Conservation (phyloP, 345 rosid species). For the Citropsis articulata region DNA sequence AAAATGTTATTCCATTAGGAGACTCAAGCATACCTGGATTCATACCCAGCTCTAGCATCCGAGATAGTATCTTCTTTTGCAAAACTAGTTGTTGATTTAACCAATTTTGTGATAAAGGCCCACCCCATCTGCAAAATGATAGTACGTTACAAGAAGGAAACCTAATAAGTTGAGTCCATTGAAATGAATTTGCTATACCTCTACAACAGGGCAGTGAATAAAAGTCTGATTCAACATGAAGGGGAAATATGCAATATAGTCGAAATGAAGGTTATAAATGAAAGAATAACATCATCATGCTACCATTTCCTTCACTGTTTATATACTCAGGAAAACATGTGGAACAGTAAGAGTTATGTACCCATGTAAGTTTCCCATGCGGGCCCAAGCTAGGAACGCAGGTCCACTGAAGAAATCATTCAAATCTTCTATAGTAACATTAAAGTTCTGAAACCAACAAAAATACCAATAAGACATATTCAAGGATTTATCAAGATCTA, state of each 20-base stretch:
- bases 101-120: slow-evolving; percentile 85
- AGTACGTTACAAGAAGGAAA: not conserved
- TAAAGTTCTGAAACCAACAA: slow-evolving; percentile 55
- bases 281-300: not conserved
- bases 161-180: not conserved
- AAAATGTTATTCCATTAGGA: not conserved
- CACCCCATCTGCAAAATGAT: slow-evolving; percentile 79
- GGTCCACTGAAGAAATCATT: slow-evolving; percentile 93
- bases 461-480: slow-evolving; percentile 4
- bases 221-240: not conserved
- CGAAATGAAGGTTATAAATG: not conserved
- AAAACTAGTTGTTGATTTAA: slow-evolving; percentile 66
- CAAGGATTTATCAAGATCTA: not conserved
- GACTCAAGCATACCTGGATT: slow-evolving; percentile 63
- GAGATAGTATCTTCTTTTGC: slow-evolving; percentile 78
- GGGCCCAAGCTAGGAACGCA: slow-evolving; percentile 99
- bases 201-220: not conserved
- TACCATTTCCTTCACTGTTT: not conserved
- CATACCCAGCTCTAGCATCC: slow-evolving; percentile 93
- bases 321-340: not conserved
- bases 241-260: not conserved
- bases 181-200: not conserved
- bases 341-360: slow-evolving; percentile 22
- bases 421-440: slow-evolving; percentile 61
- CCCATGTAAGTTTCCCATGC: slow-evolving; percentile 99